Conservation (phyloP, 2,329 filamentous ascomycete species). For the Diaporthe sp. region DNA sequence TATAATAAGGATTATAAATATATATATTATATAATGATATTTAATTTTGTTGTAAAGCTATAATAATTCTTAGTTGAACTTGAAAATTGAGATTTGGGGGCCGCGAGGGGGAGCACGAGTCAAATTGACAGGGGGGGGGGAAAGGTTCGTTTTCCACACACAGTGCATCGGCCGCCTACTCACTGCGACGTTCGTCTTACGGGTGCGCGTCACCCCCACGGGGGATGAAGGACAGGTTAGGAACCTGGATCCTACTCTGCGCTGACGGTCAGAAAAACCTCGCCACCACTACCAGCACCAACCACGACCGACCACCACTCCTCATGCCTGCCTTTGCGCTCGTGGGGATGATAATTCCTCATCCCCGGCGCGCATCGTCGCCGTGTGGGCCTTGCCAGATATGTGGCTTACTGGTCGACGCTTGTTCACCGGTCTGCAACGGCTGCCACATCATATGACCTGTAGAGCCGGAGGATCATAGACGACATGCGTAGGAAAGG, state of each 20-base stretch:
- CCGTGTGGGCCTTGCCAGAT: constrained; percentile 37
- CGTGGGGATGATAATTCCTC: constrained; percentile 17
- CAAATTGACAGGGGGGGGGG: too few species aligned
- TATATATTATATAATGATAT: too few species aligned
- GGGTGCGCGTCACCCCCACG: constrained; percentile 30
- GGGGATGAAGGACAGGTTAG: constrained; percentile 8
- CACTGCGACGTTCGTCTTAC: constrained; percentile 34
- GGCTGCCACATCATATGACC: constrained; percentile 38
- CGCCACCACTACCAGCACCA: not conserved
- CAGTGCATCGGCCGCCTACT: not conserved
- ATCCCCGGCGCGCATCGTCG: not conserved
- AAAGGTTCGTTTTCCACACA: too few species aligned
- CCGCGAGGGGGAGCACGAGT: too few species aligned
- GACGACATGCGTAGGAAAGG: constrained; percentile 12
- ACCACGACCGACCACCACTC: not conserved
- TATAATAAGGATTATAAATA: too few species aligned
- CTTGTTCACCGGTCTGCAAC: constrained; percentile 34
- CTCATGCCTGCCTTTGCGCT: not conserved
- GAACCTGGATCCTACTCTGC: constrained; percentile 23
- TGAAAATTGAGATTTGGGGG: too few species aligned
- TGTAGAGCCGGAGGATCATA: constrained; percentile 3
- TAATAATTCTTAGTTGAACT: too few species aligned
- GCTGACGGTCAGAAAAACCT: constrained; percentile 34
- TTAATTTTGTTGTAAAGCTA: too few species aligned
- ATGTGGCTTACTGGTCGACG: constrained; percentile 29